Evolutionary conservation across 1,284 basidiomycete genomes (phyloP).

Genomic region (Heterobasidion irregulare): DNA sequence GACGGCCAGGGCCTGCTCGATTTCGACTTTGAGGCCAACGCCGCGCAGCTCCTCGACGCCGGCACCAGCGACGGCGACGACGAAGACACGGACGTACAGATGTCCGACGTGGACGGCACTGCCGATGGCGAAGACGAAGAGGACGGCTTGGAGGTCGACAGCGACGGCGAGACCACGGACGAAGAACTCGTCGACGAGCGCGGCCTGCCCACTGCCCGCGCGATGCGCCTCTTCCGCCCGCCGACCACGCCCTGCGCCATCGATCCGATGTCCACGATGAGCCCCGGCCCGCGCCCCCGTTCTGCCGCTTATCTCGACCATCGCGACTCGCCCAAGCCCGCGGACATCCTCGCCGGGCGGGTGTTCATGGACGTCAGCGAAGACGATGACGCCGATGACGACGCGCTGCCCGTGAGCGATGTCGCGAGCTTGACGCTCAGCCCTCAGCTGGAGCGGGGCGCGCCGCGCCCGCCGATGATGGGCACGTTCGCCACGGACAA

Average conservation of each 20-base stretch:
- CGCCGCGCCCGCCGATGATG: conserved; percentile 32
- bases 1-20: conserved; percentile 46
- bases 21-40: conserved; percentile 46
- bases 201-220: conserved; percentile 62
- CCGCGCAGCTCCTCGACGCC: conserved; percentile 36
- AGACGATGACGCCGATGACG: conserved; percentile 24
- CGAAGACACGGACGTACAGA: conserved; percentile 12
- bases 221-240: conserved; percentile 62
- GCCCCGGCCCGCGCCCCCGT: conserved; percentile 28
- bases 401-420: conserved; percentile 9
- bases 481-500: conserved; percentile 41
- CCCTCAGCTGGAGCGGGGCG: conserved; percentile 8
- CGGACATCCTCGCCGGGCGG: conserved; percentile 57
- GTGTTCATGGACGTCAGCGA: conserved; percentile 32
- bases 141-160: conserved; percentile 24
- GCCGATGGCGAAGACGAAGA: conserved; percentile 25
- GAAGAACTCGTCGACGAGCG: conserved; percentile 70
- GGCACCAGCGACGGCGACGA: conserved; percentile 24
- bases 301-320: conserved; percentile 14
- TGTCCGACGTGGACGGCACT: conserved; percentile 1
- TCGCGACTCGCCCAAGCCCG: conserved; percentile 42
- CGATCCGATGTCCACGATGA: conserved; percentile 66
- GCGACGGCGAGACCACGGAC: conserved; percentile 61
- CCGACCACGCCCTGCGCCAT: conserved; percentile 57
- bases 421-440: conserved; percentile 9